Base-by-base conservation (phyloP, 139 green algal genomes). In the Diplosphaera chodatii region DNA sequence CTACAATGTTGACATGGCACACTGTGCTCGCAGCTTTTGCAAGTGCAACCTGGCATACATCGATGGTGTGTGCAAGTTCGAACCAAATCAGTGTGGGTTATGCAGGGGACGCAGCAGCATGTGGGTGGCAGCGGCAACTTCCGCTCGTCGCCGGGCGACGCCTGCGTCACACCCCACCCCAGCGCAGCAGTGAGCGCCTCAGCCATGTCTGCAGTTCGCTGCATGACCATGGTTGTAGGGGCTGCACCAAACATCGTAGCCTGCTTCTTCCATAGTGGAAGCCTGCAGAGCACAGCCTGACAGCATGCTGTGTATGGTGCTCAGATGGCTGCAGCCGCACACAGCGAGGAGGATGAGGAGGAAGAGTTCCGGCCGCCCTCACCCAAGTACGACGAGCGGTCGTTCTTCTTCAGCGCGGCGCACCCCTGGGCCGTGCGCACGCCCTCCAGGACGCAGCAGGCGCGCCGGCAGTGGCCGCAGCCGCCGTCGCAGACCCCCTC, bases 361-460 rank as follows among this genome's bases (percentile, higher is more conserved):
- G 71, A 78, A 16, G 66, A 80, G 8, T 74, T 78, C 3, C 69
- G 68, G n/a, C 92, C 93, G 1, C 66, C 90, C 1, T 97, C 92
- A 5, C 94, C 94, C 22, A 98, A 98, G 80, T 98, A 97, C 72
- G 91, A 98, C 55, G 91, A 98, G 82, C 70, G 78, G 34, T 85
- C 78, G 13, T 90, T 78, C 70, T 96, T 92, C 72, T 90, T 85
- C 74, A 81, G 64, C 23, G 76, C 75, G n/a, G 55, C 74, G 6
- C 65, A 66, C 10, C 66, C 29, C 70, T 37, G 30, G 33, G 2
- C 32, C 2, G 33, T 30, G 30, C 16, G 69, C 68, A 25, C 32
- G 32, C 25, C 56, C 25, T 48, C 69, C 55, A 66, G 32, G 23
- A 27, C 23, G 22, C 63, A 22, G 37, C 23, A n/a, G n/a, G n/a